Percentiles rank a stretch among this genome's conserved stretches.
These are phyloP conservation scores for Botryosphaeria dothidea DNA, from an alignment of 2,329 filamentous ascomycete genomes.

Conservation along the genomic window DNA sequence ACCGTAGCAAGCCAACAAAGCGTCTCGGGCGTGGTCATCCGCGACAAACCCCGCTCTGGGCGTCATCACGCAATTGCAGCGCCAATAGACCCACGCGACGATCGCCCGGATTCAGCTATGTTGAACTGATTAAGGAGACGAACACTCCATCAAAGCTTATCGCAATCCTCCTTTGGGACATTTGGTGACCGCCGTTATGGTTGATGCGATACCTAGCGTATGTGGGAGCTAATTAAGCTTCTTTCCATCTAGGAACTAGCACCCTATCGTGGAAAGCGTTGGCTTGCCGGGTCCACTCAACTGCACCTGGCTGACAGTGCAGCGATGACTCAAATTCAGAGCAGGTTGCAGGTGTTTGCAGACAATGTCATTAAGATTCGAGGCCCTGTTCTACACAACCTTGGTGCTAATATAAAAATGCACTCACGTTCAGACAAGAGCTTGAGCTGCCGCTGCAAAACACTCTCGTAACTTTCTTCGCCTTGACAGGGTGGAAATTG, in stretches of 20 bases:
- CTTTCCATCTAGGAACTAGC: background rate
- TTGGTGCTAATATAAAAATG: too few relatives aligned
- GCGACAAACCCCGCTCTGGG: conserved; percentile 8
- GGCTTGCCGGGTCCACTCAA: background rate
- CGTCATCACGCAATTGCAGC: conserved; percentile 3
- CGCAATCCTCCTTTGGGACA: background rate
- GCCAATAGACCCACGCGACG: background rate
- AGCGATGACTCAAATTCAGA: background rate
- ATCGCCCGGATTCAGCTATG: background rate
- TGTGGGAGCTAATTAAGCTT: background rate
- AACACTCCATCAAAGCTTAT: background rate
- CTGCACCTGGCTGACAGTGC: background rate
- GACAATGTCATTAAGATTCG: too few relatives aligned
- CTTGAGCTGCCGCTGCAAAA: too few relatives aligned
- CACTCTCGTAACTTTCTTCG: too few relatives aligned
- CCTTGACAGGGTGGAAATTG: too few relatives aligned
- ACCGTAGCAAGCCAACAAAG: background rate
- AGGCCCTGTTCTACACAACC: too few relatives aligned
- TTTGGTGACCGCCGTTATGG: background rate
- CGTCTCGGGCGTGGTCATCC: background rate
- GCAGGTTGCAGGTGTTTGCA: too few relatives aligned
- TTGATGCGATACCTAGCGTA: background rate
- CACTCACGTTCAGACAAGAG: too few relatives aligned
- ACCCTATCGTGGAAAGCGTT: background rate
- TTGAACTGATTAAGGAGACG: background rate